Conservation (phyloP, 2,329 filamentous ascomycete species). For the Hypoxylon sp. region DNA sequence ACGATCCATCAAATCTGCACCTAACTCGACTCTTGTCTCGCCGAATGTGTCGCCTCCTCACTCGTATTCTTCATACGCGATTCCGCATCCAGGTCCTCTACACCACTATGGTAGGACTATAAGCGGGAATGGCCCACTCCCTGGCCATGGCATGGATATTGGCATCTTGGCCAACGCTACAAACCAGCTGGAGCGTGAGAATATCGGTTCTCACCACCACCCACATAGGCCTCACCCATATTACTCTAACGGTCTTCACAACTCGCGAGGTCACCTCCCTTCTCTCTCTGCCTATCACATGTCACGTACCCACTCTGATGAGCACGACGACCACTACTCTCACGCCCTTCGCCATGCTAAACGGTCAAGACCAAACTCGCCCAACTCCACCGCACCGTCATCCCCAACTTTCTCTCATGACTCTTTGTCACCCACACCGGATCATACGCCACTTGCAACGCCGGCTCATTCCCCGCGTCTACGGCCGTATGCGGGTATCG, state of each 20-base stretch:
- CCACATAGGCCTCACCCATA: constrained; percentile 68
- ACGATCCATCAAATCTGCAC: constrained; percentile 88
- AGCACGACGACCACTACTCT: constrained; percentile 83
- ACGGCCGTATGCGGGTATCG: constrained; percentile 82
- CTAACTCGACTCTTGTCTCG: constrained; percentile 87
- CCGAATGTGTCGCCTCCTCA: constrained; percentile 96
- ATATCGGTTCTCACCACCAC: constrained; percentile 59
- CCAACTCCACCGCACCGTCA: constrained; percentile 94
- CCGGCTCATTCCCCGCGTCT: constrained; percentile 95
- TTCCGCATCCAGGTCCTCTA: constrained; percentile 61
- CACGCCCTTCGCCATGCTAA: constrained; percentile 81
- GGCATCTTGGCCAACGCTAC: constrained; percentile 73
- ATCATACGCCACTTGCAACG: constrained; percentile 98
- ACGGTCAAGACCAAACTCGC: constrained; percentile 92
- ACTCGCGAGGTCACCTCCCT: constrained; percentile 74
- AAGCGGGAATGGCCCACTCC: constrained; percentile 59
- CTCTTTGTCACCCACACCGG: constrained; percentile 93
- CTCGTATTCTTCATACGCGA: constrained; percentile 81
- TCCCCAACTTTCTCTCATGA: constrained; percentile 98
- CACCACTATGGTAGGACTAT: constrained; percentile 65
- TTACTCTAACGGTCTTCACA: constrained; percentile 64
- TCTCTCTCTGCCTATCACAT: constrained; percentile 92
- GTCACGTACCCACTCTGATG: constrained; percentile 89
- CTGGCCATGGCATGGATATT: constrained; percentile 64
- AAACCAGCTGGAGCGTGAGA: constrained; percentile 74